Conservation (phyloP, 129 eudicot species). For the Helianthus tuberosus region DNA sequence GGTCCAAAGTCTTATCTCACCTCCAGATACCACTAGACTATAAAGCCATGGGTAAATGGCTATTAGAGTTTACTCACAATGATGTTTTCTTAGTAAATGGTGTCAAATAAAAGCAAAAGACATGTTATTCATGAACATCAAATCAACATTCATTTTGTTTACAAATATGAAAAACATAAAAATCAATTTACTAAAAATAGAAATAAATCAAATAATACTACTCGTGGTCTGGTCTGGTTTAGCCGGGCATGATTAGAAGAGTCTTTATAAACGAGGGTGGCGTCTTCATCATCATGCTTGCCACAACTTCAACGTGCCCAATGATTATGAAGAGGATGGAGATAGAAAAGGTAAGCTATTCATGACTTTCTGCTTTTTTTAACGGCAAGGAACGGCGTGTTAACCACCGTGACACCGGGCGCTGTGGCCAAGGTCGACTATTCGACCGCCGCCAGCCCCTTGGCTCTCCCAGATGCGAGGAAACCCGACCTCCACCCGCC, state of each 20-base stretch:
- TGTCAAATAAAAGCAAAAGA: too few species aligned
- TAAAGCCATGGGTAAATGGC: too few species aligned
- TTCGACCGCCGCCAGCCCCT: too few species aligned
- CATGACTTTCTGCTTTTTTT: background rate
- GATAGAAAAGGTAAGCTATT: background rate
- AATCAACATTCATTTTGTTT: background rate
- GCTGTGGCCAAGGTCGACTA: too few species aligned
- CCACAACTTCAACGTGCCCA: slow-evolving; percentile 1
- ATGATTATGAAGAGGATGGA: background rate
- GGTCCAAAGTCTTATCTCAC: too few species aligned
- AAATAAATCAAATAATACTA: slow-evolving; percentile 1
- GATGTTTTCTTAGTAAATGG: too few species aligned
- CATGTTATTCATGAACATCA: background rate
- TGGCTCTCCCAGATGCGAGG: too few species aligned
- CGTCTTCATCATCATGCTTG: slow-evolving; percentile 2
- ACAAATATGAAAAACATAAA: background rate
- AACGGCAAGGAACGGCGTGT: too few species aligned
- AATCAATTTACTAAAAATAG: background rate
- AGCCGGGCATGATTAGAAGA: background rate
- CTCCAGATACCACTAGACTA: too few species aligned
- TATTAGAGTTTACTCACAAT: too few species aligned
- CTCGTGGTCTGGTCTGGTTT: background rate
- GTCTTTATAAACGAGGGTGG: background rate
- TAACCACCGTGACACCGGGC: too few species aligned
- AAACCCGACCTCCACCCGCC: too few species aligned